phyloP scores from a whole-genome alignment of 1,284 basidiomycete species.

The Heliocybe sulcata region DNA sequence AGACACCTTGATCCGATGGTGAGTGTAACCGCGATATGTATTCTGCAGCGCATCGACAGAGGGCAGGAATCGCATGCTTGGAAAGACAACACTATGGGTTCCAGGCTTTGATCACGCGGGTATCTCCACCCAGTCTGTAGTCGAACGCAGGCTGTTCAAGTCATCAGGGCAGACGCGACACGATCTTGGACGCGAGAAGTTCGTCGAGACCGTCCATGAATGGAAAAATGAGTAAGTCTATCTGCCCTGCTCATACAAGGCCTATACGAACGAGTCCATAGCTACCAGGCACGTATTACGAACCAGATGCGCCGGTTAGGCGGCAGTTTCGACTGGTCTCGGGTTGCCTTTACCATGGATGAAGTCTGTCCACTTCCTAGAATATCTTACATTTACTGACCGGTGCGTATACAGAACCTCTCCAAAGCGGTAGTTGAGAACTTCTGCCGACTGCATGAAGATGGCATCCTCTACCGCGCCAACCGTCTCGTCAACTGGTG shows the following conservation, averaged over 20 bases:
- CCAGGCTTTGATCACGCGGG: slow-evolving; percentile 99
- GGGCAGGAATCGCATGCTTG: slow-evolving; percentile 92
- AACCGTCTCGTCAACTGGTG: slow-evolving; percentile 99
- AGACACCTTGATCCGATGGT: slow-evolving; percentile 87
- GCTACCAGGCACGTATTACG: slow-evolving; percentile 89
- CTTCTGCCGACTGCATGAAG: slow-evolving; percentile 90
- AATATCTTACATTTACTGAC: not conserved
- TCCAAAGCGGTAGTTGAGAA: slow-evolving; percentile 89
- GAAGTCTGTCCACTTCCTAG: slow-evolving; percentile 42
- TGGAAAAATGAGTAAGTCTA: slow-evolving; percentile 91
- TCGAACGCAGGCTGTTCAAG: slow-evolving; percentile 91
- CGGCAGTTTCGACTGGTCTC: slow-evolving; percentile 91
- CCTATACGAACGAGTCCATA: slow-evolving; percentile 20
- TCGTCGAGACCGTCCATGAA: slow-evolving; percentile 88
- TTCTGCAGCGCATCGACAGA: not conserved
- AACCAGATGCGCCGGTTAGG: slow-evolving; percentile 88
- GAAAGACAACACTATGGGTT: slow-evolving; percentile 85
- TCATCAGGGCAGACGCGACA: slow-evolving; percentile 80
- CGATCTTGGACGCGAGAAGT: slow-evolving; percentile 90
- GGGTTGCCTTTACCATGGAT: slow-evolving; percentile 95
- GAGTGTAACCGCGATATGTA: slow-evolving; percentile 19
- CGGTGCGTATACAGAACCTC: slow-evolving; percentile 19
- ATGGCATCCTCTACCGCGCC: slow-evolving; percentile 92
- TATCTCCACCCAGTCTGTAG: slow-evolving; percentile 97
- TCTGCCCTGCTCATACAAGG: not conserved